Percentiles rank a stretch among this genome's conserved stretches.
These are phyloP conservation scores for Colletotrichum sp. DNA, from an alignment of 2,329 filamentous ascomycete genomes.

Conservation along the genomic window DNA sequence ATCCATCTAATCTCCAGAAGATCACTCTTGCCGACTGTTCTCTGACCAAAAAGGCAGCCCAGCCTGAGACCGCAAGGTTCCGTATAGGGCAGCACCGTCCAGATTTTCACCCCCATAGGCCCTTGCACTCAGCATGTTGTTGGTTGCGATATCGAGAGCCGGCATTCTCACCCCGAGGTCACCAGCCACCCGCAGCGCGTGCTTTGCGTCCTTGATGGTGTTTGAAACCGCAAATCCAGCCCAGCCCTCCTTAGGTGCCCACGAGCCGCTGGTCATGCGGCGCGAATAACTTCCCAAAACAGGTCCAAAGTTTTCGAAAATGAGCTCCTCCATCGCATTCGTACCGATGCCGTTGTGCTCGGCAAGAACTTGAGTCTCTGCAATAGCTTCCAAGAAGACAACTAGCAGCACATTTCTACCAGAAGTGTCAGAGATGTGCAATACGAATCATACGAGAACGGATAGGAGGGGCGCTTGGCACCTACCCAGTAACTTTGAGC, in stretches of 20 bases:
- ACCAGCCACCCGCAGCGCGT: slow-evolving; percentile 48
- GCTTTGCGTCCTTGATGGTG: slow-evolving; percentile 57
- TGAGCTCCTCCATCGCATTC: slow-evolving; percentile 44
- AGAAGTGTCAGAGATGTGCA: not conserved
- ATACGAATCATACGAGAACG: not conserved
- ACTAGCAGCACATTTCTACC: slow-evolving; percentile 51
- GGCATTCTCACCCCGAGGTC: slow-evolving; percentile 41
- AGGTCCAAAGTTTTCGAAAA: slow-evolving; percentile 44
- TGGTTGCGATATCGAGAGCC: slow-evolving; percentile 35
- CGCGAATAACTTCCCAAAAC: slow-evolving; percentile 40
- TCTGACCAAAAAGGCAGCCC: slow-evolving; percentile 49
- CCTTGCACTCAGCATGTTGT: slow-evolving; percentile 6
- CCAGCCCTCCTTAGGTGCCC: slow-evolving; percentile 34
- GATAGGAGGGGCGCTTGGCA: not conserved
- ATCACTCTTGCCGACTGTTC: not conserved
- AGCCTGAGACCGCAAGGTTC: slow-evolving; percentile 45
- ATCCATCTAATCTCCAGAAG: not conserved
- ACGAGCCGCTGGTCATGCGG: slow-evolving; percentile 41
- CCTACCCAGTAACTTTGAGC: slow-evolving; percentile 52
- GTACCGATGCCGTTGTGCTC: slow-evolving; percentile 47
- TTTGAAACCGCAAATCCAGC: slow-evolving; percentile 54
- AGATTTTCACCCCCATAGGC: slow-evolving; percentile 33
- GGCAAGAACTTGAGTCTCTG: slow-evolving; percentile 55
- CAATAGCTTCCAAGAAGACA: slow-evolving; percentile 51
- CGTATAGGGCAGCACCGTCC: slow-evolving; percentile 53